Conservation (phyloP, 768 basidiomycete genomes). For the Gautieria morchelliformis region DNA sequence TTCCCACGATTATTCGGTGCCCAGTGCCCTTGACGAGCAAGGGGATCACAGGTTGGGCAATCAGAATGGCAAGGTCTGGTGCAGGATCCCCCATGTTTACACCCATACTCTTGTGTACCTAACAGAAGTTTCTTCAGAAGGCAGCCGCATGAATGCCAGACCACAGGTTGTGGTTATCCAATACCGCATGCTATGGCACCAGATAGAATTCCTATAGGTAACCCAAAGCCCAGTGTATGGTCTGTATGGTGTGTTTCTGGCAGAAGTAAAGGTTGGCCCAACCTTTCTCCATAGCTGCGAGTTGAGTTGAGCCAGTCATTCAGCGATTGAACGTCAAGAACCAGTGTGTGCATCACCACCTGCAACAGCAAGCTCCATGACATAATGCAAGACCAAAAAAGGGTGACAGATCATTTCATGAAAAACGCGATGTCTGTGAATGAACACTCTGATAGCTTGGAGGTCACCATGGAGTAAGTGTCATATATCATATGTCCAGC, state of each 20-base stretch:
- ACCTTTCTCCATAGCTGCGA: neutral
- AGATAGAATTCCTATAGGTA: slow-evolving; percentile 51
- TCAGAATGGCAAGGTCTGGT: slow-evolving; percentile 53
- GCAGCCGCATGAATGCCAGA: slow-evolving; percentile 38
- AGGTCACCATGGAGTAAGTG: neutral
- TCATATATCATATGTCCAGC: neutral
- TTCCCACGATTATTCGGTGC: too few relatives aligned
- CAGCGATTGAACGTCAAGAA: too few relatives aligned
- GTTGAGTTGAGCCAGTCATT: neutral
- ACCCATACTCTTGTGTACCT: slow-evolving; percentile 31
- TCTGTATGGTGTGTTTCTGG: neutral
- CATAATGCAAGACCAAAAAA: neutral
- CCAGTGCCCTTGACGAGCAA: too few relatives aligned
- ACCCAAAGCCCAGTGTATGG: neutral
- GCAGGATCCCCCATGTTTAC: slow-evolving; percentile 44
- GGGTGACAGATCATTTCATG: neutral
- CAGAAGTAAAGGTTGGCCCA: neutral
- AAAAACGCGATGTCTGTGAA: neutral
- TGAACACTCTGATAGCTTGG: neutral
- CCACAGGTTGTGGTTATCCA: slow-evolving; percentile 4
- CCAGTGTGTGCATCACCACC: neutral
- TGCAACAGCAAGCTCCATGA: neutral
- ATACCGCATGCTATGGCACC: slow-evolving; percentile 41
- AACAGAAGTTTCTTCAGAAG: slow-evolving; percentile 41
- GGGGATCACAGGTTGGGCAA: slow-evolving; percentile 35